Base-by-base conservation (phyloP, 345 rosid species). In the Populus deltoides region DNA sequence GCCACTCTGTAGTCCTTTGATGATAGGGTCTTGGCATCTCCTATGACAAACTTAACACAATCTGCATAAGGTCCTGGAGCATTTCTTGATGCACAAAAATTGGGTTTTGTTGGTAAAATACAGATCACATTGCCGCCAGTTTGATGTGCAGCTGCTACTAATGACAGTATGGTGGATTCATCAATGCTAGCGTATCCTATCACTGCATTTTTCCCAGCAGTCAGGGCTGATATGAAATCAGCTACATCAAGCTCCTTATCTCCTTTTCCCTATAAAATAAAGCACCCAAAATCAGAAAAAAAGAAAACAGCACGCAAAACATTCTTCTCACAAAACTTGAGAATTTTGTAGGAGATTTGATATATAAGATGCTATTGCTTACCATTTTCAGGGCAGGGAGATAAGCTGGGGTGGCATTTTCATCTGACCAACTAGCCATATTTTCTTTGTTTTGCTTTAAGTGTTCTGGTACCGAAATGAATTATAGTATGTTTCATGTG, bases 331-430 rank as follows among this genome's bases (percentile, higher is more conserved):
- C 16, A 47, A 45, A 20, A 47, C 11, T 6, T 1, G 5, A 8
- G 49, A 27, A 39, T 39, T 25, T 1, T 15, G 16, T 0, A 31
- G 0, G 57, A 33, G 25, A 49, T 2, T 31, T 31, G 33, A 31
- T 3, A 31, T 31, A 31, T 31, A 31, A 31, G 33, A 31, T 31
- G 4, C 4, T n/a, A 36, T 10, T 43, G 41, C 77, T 67, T 71
- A 88, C 87, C 90, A 87, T 87, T 74, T 82, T 83, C 59, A 90
- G 53, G 39, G 91, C 77, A 76, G 83, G 24, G 77, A 88, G 87
- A 75, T 84, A 87, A 82, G 93, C 93, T 71, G 80, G 82, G 33
- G 83, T 86, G 73, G 93, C 93, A 55, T 90, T 90, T 81, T 90
- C 90, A 73, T 90, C 81, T 38, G 91, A 90, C 87, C 91, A 88